These are phyloP conservation scores for Erysimum cheiri DNA, from an alignment of 441 rosid genomes.

Conservation along the genomic window DNA sequence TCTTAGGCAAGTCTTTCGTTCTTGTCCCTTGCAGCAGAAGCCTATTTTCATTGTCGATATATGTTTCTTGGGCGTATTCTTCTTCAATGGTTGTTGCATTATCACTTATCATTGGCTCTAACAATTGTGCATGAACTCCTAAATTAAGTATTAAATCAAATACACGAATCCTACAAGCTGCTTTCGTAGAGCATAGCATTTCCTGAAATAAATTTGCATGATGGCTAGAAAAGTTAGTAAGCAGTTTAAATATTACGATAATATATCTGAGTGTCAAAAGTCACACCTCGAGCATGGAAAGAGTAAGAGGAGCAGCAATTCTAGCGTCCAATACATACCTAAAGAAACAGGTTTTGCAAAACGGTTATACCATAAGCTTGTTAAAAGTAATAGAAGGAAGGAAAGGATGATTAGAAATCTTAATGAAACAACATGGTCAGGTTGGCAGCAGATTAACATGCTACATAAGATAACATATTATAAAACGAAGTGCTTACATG, in stretches of 20 bases:
- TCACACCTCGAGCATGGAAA: slow-evolving; percentile 98
- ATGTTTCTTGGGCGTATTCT: slow-evolving; percentile 76
- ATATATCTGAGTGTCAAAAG: slow-evolving; percentile 34
- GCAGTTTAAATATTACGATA: slow-evolving; percentile 28
- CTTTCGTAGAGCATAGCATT: slow-evolving; percentile 86
- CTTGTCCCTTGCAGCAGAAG: slow-evolving; percentile 59
- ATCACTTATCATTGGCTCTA: slow-evolving; percentile 82
- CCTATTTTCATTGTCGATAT: slow-evolving; percentile 64
- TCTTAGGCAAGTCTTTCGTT: slow-evolving; percentile 57
- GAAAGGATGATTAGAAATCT: slow-evolving; percentile 22
- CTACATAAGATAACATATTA: slow-evolving; percentile 31
- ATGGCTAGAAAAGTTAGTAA: slow-evolving; percentile 41
- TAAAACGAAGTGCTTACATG: slow-evolving; percentile 66
- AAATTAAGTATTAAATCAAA: slow-evolving; percentile 97
- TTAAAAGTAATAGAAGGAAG: slow-evolving; percentile 26
- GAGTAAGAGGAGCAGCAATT: slow-evolving; percentile 96
- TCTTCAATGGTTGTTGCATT: slow-evolving; percentile 85
- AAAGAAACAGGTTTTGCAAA: slow-evolving; percentile 41
- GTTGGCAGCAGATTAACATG: slow-evolving; percentile 15
- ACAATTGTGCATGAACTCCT: slow-evolving; percentile 94
- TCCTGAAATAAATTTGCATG: slow-evolving; percentile 61
- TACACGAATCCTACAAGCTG: slow-evolving; percentile 86
- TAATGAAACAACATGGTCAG: slow-evolving; percentile 23
- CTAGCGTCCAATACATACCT: slow-evolving; percentile 99
- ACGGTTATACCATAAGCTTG: slow-evolving; percentile 29